phyloP scores from a whole-genome alignment of 257 asterid species.

The Jacaranda mimosifolia region DNA sequence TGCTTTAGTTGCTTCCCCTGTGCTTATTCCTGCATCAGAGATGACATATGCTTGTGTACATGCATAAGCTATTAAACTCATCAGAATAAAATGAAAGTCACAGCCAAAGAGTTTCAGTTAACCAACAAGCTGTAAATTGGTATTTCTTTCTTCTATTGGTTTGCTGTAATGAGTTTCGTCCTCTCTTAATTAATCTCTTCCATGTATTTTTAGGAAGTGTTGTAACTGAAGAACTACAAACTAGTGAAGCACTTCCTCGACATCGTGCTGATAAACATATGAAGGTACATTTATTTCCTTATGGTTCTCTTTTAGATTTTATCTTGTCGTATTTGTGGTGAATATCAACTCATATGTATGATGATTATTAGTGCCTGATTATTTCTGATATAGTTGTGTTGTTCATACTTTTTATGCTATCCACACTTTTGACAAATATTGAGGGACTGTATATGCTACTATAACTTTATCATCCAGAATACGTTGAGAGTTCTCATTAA shows the following conservation, averaged over 20 bases:
- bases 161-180: not conserved
- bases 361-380: conserved; percentile 10
- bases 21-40: not conserved
- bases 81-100: not conserved
- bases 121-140: conserved; percentile 16
- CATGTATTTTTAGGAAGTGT: conserved; percentile 62
- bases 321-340: conserved; percentile 3
- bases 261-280: conserved; percentile 48
- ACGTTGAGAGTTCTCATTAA: not conserved
- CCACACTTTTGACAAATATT: too few relatives aligned
- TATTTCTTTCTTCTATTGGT: conserved; percentile 14
- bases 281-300: conserved; percentile 47
- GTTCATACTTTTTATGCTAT: conserved; percentile 1
- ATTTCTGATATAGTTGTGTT: not conserved
- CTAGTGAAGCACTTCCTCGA: conserved; percentile 40
- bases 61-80: too few relatives aligned
- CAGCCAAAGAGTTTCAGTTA: conserved; percentile 8
- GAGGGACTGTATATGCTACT: not conserved
- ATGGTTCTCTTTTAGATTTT: not conserved
- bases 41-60: too few relatives aligned
- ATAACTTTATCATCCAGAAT: not conserved
- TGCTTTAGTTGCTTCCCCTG: not conserved
- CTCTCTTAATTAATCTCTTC: not conserved
- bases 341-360: conserved; percentile 9
- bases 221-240: conserved; percentile 52